Percentiles rank a stretch among this genome's conserved stretches.
phyloP scores from a whole-genome alignment of 768 basidiomycete species.

The Calocybe gangraenosa region DNA sequence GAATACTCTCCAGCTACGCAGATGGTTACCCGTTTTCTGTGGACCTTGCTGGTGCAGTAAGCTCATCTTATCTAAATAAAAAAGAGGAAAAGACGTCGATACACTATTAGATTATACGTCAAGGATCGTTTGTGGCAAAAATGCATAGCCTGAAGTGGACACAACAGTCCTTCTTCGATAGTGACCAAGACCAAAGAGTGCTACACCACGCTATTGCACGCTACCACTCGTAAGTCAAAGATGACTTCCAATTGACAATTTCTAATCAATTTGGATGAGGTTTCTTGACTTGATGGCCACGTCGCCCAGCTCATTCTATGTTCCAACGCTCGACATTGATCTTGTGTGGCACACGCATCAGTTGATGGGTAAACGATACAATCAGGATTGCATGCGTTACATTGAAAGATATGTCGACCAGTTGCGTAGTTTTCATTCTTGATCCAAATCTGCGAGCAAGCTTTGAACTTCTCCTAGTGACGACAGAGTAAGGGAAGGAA shows the following conservation, averaged over 20 bases:
- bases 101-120: conserved; percentile 12
- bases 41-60: conserved; percentile 14
- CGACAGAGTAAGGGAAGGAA: conserved; percentile 36
- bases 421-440: conserved; percentile 24
- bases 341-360: conserved; percentile 77
- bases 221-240: conserved; percentile 58
- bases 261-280: no score
- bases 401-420: conserved; percentile 50
- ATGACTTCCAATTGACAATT: no score
- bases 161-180: conserved; percentile 34
- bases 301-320: conserved; percentile 37
- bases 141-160: conserved; percentile 53
- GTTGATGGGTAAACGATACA: conserved; percentile 44
- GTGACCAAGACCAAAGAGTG: conserved; percentile 29
- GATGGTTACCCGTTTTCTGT: conserved; percentile 10
- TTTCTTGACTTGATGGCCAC: conserved; percentile 56
- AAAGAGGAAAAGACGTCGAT: no score
- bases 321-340: conserved; percentile 72
- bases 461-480: conserved; percentile 30
- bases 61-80: neutral
- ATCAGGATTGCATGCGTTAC: conserved; percentile 35
- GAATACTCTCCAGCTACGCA: conserved; percentile 8
- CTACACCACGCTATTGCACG: conserved; percentile 47
- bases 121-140: conserved; percentile 30
- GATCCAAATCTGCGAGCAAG: neutral